Evolutionary conservation across 2,329 filamentous ascomycete species (phyloP).

Genomic region (Seiridium cupressi): DNA sequence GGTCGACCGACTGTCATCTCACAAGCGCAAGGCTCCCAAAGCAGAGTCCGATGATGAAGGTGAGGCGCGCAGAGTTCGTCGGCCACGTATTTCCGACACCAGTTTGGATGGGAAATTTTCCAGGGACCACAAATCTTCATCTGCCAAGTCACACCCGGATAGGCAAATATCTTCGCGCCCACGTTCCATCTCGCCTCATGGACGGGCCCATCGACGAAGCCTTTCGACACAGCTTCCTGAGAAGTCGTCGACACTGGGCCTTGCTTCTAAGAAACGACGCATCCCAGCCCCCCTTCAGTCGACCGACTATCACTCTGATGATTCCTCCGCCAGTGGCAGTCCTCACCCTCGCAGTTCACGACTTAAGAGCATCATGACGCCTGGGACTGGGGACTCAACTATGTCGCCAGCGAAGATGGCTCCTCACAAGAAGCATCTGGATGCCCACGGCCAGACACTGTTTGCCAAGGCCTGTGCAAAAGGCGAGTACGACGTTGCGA

Average conservation of each 20-base stretch:
- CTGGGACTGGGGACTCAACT: constrained; percentile 55
- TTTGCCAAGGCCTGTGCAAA: constrained; percentile 87
- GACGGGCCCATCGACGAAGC: constrained; percentile 60
- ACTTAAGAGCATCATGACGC: constrained; percentile 53
- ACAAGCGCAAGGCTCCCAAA: constrained; percentile 54
- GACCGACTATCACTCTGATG: constrained; percentile 66
- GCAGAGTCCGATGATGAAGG: constrained; percentile 58
- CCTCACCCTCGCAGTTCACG: constrained; percentile 59
- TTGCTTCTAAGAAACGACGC: constrained; percentile 60
- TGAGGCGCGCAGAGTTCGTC: constrained; percentile 52
- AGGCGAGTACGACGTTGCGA: constrained; percentile 78
- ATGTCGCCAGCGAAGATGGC: constrained; percentile 67
- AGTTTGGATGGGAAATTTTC: constrained; percentile 32
- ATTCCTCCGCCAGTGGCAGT: constrained; percentile 61
- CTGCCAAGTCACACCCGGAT: constrained; percentile 31
- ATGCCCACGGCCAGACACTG: constrained; percentile 88
- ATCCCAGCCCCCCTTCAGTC: constrained; percentile 60
- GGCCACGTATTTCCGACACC: constrained; percentile 48
- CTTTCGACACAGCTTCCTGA: constrained; percentile 61
- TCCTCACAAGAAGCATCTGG: constrained; percentile 81
- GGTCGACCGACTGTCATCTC: constrained; percentile 43
- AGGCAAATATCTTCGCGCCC: constrained; percentile 29
- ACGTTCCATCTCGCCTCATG: constrained; percentile 59
- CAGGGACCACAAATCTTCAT: constrained; percentile 28
- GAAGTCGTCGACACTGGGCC: constrained; percentile 48